A percentile compares a stretch with the other conserved stretches of the same genome.
Conservation (phyloP, 108 stramenopile genomes). For the Thalassiosira profunda region DNA sequence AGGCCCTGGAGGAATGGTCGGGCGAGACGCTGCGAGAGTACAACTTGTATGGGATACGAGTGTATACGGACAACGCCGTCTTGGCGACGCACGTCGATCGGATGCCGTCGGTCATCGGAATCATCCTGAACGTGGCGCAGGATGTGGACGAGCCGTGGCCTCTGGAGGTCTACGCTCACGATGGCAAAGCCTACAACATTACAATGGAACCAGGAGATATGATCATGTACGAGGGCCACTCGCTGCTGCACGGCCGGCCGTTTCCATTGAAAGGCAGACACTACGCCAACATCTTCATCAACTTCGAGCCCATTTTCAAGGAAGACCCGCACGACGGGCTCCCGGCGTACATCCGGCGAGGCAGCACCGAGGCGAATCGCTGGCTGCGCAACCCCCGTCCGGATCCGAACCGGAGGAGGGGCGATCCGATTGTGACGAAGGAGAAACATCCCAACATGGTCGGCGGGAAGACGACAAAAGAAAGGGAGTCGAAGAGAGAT, state of each 20-base stretch:
- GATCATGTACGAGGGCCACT: constrained; percentile 91
- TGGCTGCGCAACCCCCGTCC: constrained; percentile 61
- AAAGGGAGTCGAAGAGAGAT: no score
- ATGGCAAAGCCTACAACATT: constrained; percentile 84
- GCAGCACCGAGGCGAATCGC: constrained; percentile 65
- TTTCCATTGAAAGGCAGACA: constrained; percentile 85
- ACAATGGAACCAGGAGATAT: constrained; percentile 90
- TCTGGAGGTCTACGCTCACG: constrained; percentile 91
- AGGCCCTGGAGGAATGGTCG: constrained; percentile 61
- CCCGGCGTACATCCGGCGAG: constrained; percentile 73
- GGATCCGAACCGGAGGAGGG: constrained; percentile 49
- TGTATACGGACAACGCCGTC: constrained; percentile 52
- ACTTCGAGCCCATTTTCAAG: constrained; percentile 77
- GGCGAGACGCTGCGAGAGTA: constrained; percentile 31
- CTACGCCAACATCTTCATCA: constrained; percentile 81
- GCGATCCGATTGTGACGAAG: no score
- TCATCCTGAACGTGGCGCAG: constrained; percentile 94
- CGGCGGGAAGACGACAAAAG: no score
- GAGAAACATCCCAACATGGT: no score
- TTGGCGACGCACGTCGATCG: constrained; percentile 75
- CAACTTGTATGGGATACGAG: constrained; percentile 55
- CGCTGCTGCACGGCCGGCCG: constrained; percentile 93
- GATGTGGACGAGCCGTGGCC: constrained; percentile 92
- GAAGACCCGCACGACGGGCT: no score
- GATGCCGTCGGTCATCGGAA: constrained; percentile 83